A percentile compares a stretch with the other conserved stretches of the same genome.
Conservation (phyloP, 1,284 basidiomycete genomes). For the Spongiforma sp. region DNA sequence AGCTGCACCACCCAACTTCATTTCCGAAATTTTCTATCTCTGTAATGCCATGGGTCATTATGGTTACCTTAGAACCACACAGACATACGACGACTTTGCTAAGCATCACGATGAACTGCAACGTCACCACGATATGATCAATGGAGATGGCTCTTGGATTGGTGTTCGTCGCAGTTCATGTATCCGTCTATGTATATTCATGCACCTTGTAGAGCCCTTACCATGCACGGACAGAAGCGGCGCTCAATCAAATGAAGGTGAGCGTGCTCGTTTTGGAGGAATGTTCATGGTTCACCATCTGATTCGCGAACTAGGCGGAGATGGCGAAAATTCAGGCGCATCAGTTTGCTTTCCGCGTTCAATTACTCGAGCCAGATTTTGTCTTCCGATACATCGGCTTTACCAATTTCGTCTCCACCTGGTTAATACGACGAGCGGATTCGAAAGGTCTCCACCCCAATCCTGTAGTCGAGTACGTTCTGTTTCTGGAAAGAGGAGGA, state of each 20-base stretch:
- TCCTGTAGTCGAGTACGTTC: conserved; percentile 66
- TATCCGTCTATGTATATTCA: conserved; percentile 16
- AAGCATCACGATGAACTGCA: conserved; percentile 81
- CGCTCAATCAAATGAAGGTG: conserved; percentile 78
- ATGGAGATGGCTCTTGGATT: conserved; percentile 79
- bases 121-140: conserved; percentile 78
- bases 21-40: conserved; percentile 95
- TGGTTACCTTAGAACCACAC: conserved; percentile 82
- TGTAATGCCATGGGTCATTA: conserved; percentile 86
- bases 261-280: conserved; percentile 5
- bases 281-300: not conserved
- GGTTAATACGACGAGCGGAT: conserved; percentile 95
- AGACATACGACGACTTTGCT: conserved; percentile 69
- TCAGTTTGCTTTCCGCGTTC: conserved; percentile 84
- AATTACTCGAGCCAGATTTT: conserved; percentile 88
- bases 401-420: conserved; percentile 90
- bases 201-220: conserved; percentile 56
- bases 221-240: conserved; percentile 70
- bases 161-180: conserved; percentile 58
- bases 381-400: conserved; percentile 84
- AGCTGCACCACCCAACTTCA: conserved; percentile 83
- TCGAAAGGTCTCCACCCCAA: conserved; percentile 82
- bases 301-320: conserved; percentile 52
- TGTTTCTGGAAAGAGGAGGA: not conserved
- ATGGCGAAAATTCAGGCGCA: conserved; percentile 71